Evolutionary conservation across 2,329 filamentous ascomycete species (phyloP), one percentile per base, ranked within the genome.

Genomic region (Zymoseptoria ardabiliae): DNA sequence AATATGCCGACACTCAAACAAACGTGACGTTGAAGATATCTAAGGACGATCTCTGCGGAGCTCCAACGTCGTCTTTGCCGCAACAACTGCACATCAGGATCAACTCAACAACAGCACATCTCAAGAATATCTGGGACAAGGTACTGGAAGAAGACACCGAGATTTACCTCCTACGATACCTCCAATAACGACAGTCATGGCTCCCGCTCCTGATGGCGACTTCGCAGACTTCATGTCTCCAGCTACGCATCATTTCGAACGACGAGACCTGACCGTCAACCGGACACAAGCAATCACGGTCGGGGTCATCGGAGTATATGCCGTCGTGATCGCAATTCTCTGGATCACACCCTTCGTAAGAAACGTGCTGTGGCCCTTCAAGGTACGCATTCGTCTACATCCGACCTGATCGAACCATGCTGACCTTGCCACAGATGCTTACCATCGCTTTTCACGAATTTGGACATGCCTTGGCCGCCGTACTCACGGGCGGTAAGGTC

Each of bases 381-480:
- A 92, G 77, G 86, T 88, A 19, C 10, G 21, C 54, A 17, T 35
- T 35, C 28, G 22, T 17, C 17, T 21, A 6, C 23, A 45, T 51
- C 11, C 2, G 11, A 35, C 28, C 8, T 71, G 50, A 45, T 25
- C 35, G n/a, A 41, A 50, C 13, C 19, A 17, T 50, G 19, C 28
- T 11, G 49, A 41, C 35, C 35, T 48, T 49, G 1, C 3, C 11
- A 3, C 60, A 88, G 85, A 91, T 91, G 88, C 81, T 92, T 20
- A 87, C 90, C 55, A 91, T 92, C 64, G 89, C 89, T 45, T 92
- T 91, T 73, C 89, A 92, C 75, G 89, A 92, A 68, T 82, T 91
- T 69, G 84, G 87, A 11, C 89, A 92, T 74, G 89, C 89, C 54
- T 82, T 90, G 67, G 85, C 85, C 1, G 87, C 87, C 48, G 82